phyloP scores from a whole-genome alignment of 352 stramenopile genomes.

The Phytophthora agathidicida region DNA sequence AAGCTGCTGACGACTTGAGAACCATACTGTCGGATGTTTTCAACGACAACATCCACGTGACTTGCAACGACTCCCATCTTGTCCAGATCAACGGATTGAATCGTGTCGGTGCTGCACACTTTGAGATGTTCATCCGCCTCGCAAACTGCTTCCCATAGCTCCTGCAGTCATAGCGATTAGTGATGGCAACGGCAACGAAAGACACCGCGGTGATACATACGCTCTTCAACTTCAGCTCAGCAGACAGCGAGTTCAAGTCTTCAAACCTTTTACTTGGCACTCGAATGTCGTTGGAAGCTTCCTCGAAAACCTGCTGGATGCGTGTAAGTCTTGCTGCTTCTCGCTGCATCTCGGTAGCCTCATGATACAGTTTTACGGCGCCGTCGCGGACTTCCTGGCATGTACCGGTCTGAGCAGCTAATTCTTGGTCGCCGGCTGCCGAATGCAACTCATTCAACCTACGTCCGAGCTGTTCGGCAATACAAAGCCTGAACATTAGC shows the following conservation, averaged over 20 bases:
- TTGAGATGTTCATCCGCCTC: slow-evolving; percentile 52
- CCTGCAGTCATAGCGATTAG: slow-evolving; percentile 25
- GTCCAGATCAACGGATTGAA: slow-evolving; percentile 50
- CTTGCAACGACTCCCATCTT: slow-evolving; percentile 36
- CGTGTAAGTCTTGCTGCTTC: slow-evolving; percentile 37
- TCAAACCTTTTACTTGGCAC: slow-evolving; percentile 42
- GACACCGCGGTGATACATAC: too few relatives aligned
- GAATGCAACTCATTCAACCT: slow-evolving; percentile 35
- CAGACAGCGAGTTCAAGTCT: slow-evolving; percentile 38
- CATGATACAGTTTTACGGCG: slow-evolving; percentile 29
- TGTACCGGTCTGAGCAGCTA: slow-evolving; percentile 37
- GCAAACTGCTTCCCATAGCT: slow-evolving; percentile 65
- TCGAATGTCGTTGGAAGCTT: slow-evolving; percentile 37
- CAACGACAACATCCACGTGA: slow-evolving; percentile 28
- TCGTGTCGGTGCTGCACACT: slow-evolving; percentile 36
- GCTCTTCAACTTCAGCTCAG: slow-evolving; percentile 57
- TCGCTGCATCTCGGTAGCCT: slow-evolving; percentile 33
- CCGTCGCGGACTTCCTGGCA: slow-evolving; percentile 40
- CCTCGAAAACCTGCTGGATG: slow-evolving; percentile 49
- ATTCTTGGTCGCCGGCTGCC: slow-evolving; percentile 31
- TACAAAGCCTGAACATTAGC: not conserved
- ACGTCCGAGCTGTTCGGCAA: slow-evolving; percentile 21
- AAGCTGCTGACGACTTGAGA: slow-evolving; percentile 12
- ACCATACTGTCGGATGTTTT: slow-evolving; percentile 23
- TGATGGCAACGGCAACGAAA: too few relatives aligned